Conservation (phyloP, 768 basidiomycete species). For the Termitomyces sp. region DNA sequence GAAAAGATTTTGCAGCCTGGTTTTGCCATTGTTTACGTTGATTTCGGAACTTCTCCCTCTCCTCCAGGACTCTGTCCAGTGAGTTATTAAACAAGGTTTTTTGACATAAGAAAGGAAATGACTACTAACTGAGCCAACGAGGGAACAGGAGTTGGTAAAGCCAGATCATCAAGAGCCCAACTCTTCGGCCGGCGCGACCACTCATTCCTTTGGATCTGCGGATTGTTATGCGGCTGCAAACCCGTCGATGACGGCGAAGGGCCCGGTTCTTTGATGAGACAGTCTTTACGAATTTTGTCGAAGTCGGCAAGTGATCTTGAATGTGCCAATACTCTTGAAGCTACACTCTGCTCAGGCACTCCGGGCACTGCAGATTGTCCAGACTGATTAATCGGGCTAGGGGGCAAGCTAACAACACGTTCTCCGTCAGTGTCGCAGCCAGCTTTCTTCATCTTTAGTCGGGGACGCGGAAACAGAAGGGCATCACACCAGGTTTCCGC, state of each 20-base stretch:
- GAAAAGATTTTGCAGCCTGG: conserved; percentile 57
- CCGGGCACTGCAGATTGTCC: neutral
- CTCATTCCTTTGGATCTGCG: neutral
- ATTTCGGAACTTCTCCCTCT: conserved; percentile 52
- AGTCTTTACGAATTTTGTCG: neutral
- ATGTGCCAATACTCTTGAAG: conserved; percentile 45
- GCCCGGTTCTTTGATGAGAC: neutral
- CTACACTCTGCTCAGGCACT: conserved; percentile 22
- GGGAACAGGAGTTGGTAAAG: conserved; percentile 51
- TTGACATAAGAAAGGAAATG: neutral
- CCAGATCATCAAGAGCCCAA: conserved; percentile 56
- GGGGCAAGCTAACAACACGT: conserved; percentile 45
- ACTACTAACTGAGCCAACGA: conserved; percentile 46
- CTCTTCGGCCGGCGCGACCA: conserved; percentile 44
- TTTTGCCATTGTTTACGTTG: conserved; percentile 65
- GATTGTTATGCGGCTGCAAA: neutral
- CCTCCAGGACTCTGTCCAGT: conserved; percentile 55
- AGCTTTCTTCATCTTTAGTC: conserved; percentile 49
- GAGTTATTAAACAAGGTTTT: neutral
- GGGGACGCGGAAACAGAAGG: conserved; percentile 68
- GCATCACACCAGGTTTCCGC: conserved; percentile 84
- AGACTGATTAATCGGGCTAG: conserved; percentile 30
- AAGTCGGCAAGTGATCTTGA: conserved; percentile 41
- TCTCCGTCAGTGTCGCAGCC: conserved; percentile 13
- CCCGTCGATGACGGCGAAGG: neutral